Conservation (phyloP, 805 yeast genomes). For the Ogataea minuta region DNA sequence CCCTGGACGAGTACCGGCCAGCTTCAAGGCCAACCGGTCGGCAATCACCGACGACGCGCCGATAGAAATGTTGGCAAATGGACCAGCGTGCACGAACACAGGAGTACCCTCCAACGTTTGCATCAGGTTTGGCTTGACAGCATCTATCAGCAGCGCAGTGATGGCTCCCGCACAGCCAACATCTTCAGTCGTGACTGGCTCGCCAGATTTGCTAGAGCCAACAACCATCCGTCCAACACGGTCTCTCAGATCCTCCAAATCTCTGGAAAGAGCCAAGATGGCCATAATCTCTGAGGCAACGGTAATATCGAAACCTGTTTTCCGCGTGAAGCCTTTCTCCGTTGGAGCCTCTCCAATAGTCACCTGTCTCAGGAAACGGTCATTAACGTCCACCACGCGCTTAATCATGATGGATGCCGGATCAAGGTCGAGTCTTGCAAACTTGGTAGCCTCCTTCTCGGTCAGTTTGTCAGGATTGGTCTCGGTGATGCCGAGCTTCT, state of each 20-base stretch:
- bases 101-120: conserved; percentile 89
- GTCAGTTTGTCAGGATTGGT: conserved; percentile 72
- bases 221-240: conserved; percentile 76
- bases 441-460: conserved; percentile 59
- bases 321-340: conserved; percentile 69
- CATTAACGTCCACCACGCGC: conserved; percentile 84
- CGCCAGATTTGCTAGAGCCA: conserved; percentile 66
- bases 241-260: conserved; percentile 67
- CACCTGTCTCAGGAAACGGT: conserved; percentile 73
- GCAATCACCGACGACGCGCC: conserved; percentile 85
- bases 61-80: conserved; percentile 83
- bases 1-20: conserved; percentile 52
- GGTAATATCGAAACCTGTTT: conserved; percentile 79
- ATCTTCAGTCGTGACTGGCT: conserved; percentile 78
- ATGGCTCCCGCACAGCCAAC: conserved; percentile 85
- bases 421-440: conserved; percentile 71
- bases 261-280: conserved; percentile 69
- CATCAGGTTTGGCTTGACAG: conserved; percentile 82
- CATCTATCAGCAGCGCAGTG: conserved; percentile 77
- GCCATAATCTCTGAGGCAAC: conserved; percentile 90
- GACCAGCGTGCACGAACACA: conserved; percentile 85
- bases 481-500: conserved; percentile 65
- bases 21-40: conserved; percentile 75
- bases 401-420: conserved; percentile 80
- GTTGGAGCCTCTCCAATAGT: conserved; percentile 82